phyloP scores from a whole-genome alignment of 2,329 filamentous ascomycete genomes.

The Paraphaeosphaeria sporulosa region DNA sequence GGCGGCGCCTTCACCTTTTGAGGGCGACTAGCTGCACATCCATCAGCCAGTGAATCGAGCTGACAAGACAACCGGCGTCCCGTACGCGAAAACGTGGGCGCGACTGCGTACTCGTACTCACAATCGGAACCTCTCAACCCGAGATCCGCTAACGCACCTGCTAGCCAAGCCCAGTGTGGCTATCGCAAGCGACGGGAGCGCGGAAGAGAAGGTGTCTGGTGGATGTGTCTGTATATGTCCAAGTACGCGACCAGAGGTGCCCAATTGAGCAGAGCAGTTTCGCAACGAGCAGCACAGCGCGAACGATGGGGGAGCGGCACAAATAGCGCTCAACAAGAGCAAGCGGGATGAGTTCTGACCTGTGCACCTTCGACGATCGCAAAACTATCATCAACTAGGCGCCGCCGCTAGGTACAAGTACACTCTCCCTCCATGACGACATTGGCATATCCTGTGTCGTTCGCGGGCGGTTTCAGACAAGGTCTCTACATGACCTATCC shows the following conservation, averaged over 20 bases:
- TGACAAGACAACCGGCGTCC: conserved; percentile 3
- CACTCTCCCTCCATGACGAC: conserved; percentile 8
- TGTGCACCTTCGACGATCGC: background rate
- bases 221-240: background rate
- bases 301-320: background rate
- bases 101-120: conserved; percentile 3
- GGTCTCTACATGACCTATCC: conserved; percentile 6
- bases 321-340: conserved; percentile 1
- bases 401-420: conserved; percentile 3
- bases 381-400: background rate
- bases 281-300: background rate
- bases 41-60: conserved; percentile 4
- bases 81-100: conserved; percentile 11
- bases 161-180: conserved; percentile 3
- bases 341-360: conserved; percentile 6
- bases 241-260: background rate
- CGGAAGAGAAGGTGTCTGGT: background rate
- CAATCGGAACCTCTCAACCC: conserved; percentile 1
- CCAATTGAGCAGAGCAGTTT: background rate
- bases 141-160: conserved; percentile 3
- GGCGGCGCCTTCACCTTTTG: conserved; percentile 10
- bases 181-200: conserved; percentile 1
- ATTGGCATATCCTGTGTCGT: conserved; percentile 2
- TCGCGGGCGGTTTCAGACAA: background rate
- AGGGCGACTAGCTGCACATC: conserved; percentile 10